Conservation (phyloP, 352 stramenopile genomes). For the Globisporangium sylvaticum region DNA sequence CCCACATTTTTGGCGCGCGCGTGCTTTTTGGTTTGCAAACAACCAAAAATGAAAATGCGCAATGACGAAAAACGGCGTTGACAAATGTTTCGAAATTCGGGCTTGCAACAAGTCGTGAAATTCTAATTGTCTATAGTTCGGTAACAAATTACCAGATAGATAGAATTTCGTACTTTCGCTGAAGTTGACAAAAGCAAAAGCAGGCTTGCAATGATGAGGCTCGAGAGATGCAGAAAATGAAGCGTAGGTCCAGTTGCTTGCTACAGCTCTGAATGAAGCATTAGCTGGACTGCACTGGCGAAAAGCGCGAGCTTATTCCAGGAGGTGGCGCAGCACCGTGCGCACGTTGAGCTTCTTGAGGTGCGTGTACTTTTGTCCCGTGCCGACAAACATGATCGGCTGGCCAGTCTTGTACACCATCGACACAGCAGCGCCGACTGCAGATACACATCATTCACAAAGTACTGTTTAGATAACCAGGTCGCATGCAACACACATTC, state of each 20-base stretch:
- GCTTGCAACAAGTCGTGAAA: neutral
- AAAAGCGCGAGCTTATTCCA: slow-evolving; percentile 54
- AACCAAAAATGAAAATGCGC: neutral
- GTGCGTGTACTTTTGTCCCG: slow-evolving; percentile 99
- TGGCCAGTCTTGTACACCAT: slow-evolving; percentile 99
- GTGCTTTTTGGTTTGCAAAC: neutral
- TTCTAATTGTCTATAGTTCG: neutral
- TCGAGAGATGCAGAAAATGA: neutral
- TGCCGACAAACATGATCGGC: slow-evolving; percentile 98
- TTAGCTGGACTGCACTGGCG: neutral
- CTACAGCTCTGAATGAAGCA: neutral
- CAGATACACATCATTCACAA: slow-evolving; percentile 4
- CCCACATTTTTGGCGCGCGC: slow-evolving; percentile 53
- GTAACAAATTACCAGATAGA: too few species aligned
- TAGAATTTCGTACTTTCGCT: too few species aligned
- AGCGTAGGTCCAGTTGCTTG: neutral
- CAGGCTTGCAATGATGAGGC: neutral
- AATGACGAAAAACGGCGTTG: neutral
- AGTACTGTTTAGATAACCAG: neutral
- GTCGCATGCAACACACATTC: neutral
- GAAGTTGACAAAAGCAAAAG: neutral
- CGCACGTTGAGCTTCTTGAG: slow-evolving; percentile 96
- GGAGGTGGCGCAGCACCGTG: slow-evolving; percentile 94
- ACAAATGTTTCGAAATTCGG: neutral
- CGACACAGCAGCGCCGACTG: slow-evolving; percentile 97